Percentiles rank a stretch among this genome's conserved stretches.
These are phyloP conservation scores for Linaria vulgaris DNA, from an alignment of 257 asterid species.

Conservation along the genomic window DNA sequence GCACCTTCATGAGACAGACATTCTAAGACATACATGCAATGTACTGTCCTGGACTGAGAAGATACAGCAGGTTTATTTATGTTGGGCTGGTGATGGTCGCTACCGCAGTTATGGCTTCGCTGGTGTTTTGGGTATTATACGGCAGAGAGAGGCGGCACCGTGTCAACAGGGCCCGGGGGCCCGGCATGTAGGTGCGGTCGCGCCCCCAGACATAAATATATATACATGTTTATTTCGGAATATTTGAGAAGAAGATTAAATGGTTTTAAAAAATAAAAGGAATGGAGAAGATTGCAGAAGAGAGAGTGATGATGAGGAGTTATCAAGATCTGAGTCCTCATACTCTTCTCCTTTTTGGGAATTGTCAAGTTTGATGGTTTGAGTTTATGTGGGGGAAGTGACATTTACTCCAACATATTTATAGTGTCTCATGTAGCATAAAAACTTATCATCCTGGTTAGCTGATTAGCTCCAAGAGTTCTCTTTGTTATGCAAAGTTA, in stretches of 20 bases:
- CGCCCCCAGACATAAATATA: no score
- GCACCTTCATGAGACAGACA: constrained; percentile 67
- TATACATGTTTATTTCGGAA: no score
- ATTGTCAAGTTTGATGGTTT: background rate
- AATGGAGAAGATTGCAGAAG: no score
- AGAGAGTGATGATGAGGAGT: no score
- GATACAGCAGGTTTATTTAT: constrained; percentile 54
- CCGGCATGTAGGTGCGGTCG: no score
- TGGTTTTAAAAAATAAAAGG: no score
- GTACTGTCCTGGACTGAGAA: constrained; percentile 66
- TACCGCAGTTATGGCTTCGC: constrained; percentile 66
- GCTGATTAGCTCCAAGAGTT: no score
- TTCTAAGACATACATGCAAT: constrained; percentile 43
- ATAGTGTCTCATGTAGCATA: background rate
- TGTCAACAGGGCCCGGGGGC: no score
- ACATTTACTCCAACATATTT: background rate
- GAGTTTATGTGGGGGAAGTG: background rate
- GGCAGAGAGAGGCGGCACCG: constrained; percentile 88
- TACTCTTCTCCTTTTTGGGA: background rate
- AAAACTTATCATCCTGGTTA: background rate
- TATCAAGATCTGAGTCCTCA: constrained; percentile 2
- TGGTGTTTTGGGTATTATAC: constrained; percentile 76
- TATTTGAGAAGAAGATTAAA: no score
- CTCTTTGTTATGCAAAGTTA: background rate
- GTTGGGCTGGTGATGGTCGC: constrained; percentile 71